A percentile compares a stretch with the other conserved stretches of the same genome.
Conservation (phyloP, 495 filamentous ascomycete genomes). For the Talaromyces thailandensis region DNA sequence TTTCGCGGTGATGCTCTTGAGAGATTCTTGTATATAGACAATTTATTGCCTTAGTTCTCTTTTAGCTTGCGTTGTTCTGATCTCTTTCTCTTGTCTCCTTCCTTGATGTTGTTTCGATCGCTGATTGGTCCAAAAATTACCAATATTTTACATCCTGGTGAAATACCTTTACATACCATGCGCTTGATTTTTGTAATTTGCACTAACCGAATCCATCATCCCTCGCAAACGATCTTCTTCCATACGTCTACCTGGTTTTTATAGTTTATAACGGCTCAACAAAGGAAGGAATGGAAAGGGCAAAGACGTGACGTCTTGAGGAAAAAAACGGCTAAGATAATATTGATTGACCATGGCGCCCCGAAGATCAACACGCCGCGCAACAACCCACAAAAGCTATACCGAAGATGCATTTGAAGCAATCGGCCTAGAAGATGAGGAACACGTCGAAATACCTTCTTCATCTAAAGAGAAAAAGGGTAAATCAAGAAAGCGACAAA, state of each 20-base stretch:
- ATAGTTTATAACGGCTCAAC: neutral
- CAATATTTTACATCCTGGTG: neutral
- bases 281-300: neutral
- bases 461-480: conserved; percentile 10
- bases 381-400: conserved; percentile 24
- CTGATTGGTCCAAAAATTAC: neutral
- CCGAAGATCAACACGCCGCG: conserved; percentile 31
- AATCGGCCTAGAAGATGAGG: conserved; percentile 20
- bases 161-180: neutral
- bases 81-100: neutral
- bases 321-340: neutral
- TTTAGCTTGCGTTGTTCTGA: too few species aligned
- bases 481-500: conserved; percentile 10
- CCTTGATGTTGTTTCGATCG: neutral
- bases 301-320: neutral
- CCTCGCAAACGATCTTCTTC: neutral
- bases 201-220: conserved; percentile 3
- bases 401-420: conserved; percentile 25
- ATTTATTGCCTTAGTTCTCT: neutral
- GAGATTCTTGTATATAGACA: neutral
- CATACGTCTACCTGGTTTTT: neutral
- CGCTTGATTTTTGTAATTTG: neutral
- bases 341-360: conserved; percentile 5
- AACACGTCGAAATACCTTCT: neutral
- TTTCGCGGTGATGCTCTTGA: neutral